Base-by-base conservation (phyloP, 768 basidiomycete species). In the Leccinum disarticulatum region DNA sequence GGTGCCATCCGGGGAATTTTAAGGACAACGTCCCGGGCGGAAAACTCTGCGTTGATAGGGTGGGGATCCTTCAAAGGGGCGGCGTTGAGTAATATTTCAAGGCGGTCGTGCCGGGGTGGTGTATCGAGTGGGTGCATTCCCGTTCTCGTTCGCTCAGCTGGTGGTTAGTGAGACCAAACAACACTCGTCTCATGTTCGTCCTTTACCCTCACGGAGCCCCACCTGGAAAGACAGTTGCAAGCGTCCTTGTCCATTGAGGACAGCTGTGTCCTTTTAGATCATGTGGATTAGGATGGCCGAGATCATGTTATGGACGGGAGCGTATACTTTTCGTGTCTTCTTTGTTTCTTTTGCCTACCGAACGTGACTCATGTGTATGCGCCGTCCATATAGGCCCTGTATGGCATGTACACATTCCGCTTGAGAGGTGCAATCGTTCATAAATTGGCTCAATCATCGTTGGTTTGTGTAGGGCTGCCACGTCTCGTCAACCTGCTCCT, bases 281-380 rank as follows among this genome's bases (percentile, higher is more conserved):
- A 56, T 65, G 11, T 72, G 74, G 71, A 38, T 30, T 9, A 33
- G 53, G 47, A 70, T 74, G 71, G n/a, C n/a, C n/a, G n/a, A n/a
- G n/a, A n/a, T n/a, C n/a, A n/a, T n/a, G n/a, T n/a, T n/a, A n/a
- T n/a, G 19, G 71, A 74, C 27, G 69, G 71, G 6, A 62, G 65
- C 28, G 17, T 63, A 30, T 67, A 74, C 36, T 73, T 52, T 58
- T 74, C 13, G 50, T 54, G 70, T 64, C 1, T 43, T 28, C 19
- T 59, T 33, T n/a, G n/a, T 43, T 43, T 19, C 6, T 6, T 28
- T 22, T 33, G 33, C 36, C 1, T 41, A 43, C 30, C 43, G 35
- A 15, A 22, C 3, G 35, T n/a, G n/a, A n/a, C n/a, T n/a, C n/a
- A n/a, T n/a, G n/a, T n/a, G 3, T 4, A 50, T 22, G 19, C 13